These are phyloP conservation scores for Malassezia furfur DNA, from an alignment of 1,284 basidiomycete genomes.

Conservation along the genomic window DNA sequence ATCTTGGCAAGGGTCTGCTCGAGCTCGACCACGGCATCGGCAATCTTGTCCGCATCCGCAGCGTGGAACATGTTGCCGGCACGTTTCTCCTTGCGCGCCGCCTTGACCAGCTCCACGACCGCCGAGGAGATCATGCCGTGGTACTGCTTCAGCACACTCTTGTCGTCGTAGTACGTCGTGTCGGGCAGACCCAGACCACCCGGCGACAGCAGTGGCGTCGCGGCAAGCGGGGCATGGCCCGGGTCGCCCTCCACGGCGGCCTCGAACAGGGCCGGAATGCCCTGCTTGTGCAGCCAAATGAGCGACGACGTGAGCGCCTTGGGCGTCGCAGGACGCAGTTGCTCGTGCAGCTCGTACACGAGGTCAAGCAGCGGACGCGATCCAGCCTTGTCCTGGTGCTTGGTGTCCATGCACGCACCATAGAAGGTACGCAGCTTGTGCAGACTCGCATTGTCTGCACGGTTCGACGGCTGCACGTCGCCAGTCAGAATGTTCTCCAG, in stretches of 20 bases:
- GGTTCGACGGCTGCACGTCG: slow-evolving; percentile 8
- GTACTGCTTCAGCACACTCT: slow-evolving; percentile 63
- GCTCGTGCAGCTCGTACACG: slow-evolving; percentile 47
- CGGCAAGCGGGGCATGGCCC: slow-evolving; percentile 74
- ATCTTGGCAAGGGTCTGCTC: slow-evolving; percentile 72
- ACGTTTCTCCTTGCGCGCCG: slow-evolving; percentile 47
- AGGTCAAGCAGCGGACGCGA: slow-evolving; percentile 51
- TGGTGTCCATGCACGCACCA: slow-evolving; percentile 69
- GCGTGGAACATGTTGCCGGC: slow-evolving; percentile 28
- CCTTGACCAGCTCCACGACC: slow-evolving; percentile 54
- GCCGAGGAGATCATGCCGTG: slow-evolving; percentile 61
- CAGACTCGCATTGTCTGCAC: slow-evolving; percentile 60
- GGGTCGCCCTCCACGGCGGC: slow-evolving; percentile 78
- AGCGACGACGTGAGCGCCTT: slow-evolving; percentile 60
- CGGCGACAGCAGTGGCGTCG: slow-evolving; percentile 78
- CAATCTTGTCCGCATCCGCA: slow-evolving; percentile 61
- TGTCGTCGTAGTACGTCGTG: slow-evolving; percentile 87
- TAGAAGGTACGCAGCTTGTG: slow-evolving; percentile 72
- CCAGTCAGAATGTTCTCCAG: slow-evolving; percentile 49
- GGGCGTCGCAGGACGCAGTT: slow-evolving; percentile 15
- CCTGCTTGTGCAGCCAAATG: slow-evolving; percentile 67
- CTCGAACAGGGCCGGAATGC: slow-evolving; percentile 63
- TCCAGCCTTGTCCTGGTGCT: slow-evolving; percentile 50
- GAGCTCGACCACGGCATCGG: slow-evolving; percentile 61
- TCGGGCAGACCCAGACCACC: slow-evolving; percentile 74